A percentile compares a stretch with the other conserved stretches of the same genome.
These are phyloP conservation scores for Lepidium campestre DNA, from an alignment of 441 rosid genomes.

Conservation along the genomic window DNA sequence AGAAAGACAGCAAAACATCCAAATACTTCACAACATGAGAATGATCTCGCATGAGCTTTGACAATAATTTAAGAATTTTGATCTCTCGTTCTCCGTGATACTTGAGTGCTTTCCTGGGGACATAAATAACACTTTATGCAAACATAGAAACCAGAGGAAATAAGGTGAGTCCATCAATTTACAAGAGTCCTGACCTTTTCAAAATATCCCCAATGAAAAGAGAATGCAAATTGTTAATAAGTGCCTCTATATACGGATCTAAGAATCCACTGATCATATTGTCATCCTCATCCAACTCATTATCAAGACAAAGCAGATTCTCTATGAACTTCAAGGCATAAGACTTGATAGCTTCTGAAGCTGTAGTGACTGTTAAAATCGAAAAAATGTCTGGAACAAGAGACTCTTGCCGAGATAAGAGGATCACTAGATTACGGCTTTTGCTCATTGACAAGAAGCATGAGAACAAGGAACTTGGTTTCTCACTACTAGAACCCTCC, in stretches of 20 bases:
- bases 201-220: conserved; percentile 51
- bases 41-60: conserved; percentile 52
- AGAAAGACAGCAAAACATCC: conserved; percentile 67
- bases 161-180: neutral
- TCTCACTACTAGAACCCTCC: conserved; percentile 95
- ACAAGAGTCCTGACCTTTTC: conserved; percentile 56
- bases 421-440: conserved; percentile 54
- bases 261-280: conserved; percentile 39
- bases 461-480: conserved; percentile 85
- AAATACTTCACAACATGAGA: conserved; percentile 48
- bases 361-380: conserved; percentile 60
- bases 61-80: conserved; percentile 64
- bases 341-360: conserved; percentile 74
- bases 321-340: conserved; percentile 70
- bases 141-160: conserved; percentile 12
- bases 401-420: conserved; percentile 57
- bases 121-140: conserved; percentile 12
- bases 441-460: conserved; percentile 93
- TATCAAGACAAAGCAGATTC: conserved; percentile 74
- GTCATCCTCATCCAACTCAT: conserved; percentile 48
- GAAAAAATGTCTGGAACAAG: conserved; percentile 78
- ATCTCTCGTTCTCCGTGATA: conserved; percentile 58
- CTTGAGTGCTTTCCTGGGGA: conserved; percentile 70
- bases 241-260: conserved; percentile 54
- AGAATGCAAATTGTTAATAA: conserved; percentile 66